phyloP scores from a whole-genome alignment of 192 early-diverging fungal species.

The Lunasporangiospora selenospora region DNA sequence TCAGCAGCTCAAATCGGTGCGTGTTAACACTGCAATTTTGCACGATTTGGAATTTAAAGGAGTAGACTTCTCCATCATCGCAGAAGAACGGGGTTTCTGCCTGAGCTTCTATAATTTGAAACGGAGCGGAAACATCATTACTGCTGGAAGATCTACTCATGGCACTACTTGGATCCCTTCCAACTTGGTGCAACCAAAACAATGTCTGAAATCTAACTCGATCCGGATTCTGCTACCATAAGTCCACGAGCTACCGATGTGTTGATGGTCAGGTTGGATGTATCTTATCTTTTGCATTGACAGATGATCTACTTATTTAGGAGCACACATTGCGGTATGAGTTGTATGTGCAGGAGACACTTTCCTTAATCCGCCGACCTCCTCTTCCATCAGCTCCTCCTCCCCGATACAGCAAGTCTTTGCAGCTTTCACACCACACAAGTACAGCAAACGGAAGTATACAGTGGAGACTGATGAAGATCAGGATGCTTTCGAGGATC shows the following conservation, averaged over 20 bases:
- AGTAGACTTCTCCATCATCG: slow-evolving; percentile 22
- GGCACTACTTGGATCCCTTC: slow-evolving; percentile 10
- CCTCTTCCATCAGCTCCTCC: slow-evolving; percentile 10
- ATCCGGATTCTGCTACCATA: slow-evolving; percentile 18
- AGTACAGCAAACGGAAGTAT: slow-evolving; percentile 12
- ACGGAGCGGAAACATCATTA: slow-evolving; percentile 4
- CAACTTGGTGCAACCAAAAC: slow-evolving; percentile 13
- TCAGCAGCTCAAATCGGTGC: slow-evolving; percentile 16
- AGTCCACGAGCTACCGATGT: not conserved
- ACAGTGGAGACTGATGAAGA: slow-evolving; percentile 10
- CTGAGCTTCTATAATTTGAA: slow-evolving; percentile 15
- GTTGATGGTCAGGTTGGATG: not conserved
- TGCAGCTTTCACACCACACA: slow-evolving; percentile 11
- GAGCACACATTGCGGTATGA: slow-evolving; percentile 15
- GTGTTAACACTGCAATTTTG: slow-evolving; percentile 12
- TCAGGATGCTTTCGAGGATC: slow-evolving; percentile 2
- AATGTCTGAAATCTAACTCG: slow-evolving; percentile 18
- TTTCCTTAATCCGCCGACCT: not conserved
- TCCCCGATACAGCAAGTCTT: slow-evolving; percentile 15
- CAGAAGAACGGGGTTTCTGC: slow-evolving; percentile 15
- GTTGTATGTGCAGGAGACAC: slow-evolving; percentile 12
- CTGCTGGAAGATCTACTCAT: slow-evolving; percentile 5
- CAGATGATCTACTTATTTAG: slow-evolving; percentile 16
- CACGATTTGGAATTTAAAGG: slow-evolving; percentile 15
- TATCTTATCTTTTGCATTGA: slow-evolving; percentile 2